Evolutionary conservation across 1,284 basidiomycete genomes (phyloP).

Genomic region (Ceratobasidium sp.): DNA sequence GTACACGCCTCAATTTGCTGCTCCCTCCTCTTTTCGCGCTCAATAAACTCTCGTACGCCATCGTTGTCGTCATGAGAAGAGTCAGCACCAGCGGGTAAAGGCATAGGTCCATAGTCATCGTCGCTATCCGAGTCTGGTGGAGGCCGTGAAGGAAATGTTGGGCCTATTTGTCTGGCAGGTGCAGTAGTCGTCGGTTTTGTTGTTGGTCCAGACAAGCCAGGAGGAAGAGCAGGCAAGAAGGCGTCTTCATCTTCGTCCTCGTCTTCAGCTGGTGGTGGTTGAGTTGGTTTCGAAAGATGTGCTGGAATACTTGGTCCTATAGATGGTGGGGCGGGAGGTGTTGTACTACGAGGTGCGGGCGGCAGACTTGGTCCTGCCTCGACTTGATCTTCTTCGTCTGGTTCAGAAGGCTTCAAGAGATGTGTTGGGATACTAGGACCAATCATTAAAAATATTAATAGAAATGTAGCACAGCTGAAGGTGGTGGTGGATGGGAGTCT

Average conservation of each 20-base stretch:
- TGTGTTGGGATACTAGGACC: conserved; percentile 37
- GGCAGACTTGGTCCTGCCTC: conserved; percentile 25
- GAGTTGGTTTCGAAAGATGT: conserved; percentile 41
- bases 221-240: conserved; percentile 74
- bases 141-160: conserved; percentile 56
- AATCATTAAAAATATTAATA: conserved; percentile 15
- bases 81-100: conserved; percentile 63
- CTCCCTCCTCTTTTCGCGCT: conserved; percentile 79
- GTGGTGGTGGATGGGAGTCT: conserved; percentile 13
- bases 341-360: conserved; percentile 13
- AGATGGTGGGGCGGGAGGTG: conserved; percentile 10
- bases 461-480: not conserved
- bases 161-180: conserved; percentile 38
- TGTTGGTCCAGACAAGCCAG: conserved; percentile 64
- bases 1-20: conserved; percentile 71
- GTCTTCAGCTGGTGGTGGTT: conserved; percentile 53
- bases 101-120: conserved; percentile 82
- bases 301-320: conserved; percentile 47
- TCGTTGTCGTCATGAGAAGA: conserved; percentile 62
- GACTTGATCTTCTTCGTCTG: conserved; percentile 9
- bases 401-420: conserved; percentile 4
- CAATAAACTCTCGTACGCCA: conserved; percentile 82
- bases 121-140: conserved; percentile 65
- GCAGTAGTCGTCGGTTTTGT: not conserved
- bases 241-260: conserved; percentile 71